phyloP scores from a whole-genome alignment of 2,329 filamentous ascomycete genomes.

The Neocucurbitaria cava region DNA sequence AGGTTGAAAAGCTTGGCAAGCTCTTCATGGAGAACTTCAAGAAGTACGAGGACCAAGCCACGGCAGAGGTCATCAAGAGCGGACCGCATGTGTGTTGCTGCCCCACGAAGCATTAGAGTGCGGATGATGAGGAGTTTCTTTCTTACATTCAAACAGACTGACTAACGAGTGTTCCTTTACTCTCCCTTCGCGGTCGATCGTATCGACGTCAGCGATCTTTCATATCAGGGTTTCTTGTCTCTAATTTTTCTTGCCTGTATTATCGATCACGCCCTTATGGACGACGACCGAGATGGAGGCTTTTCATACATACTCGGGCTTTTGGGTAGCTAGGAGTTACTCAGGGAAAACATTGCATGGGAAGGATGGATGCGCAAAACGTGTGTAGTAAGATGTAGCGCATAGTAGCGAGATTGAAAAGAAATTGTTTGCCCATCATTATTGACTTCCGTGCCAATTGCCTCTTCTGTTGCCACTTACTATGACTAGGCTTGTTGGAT shows the following conservation, averaged over 20 bases:
- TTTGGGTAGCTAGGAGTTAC: neutral
- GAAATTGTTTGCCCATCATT: neutral
- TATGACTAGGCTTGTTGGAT: neutral
- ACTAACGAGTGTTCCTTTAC: constrained; percentile 5
- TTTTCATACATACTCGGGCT: neutral
- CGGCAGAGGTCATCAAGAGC: constrained; percentile 54
- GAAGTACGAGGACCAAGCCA: constrained; percentile 86
- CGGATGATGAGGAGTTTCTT: neutral
- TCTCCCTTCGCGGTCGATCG: constrained; percentile 15
- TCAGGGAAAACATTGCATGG: neutral
- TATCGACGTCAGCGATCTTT: constrained; percentile 18
- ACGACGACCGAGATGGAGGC: neutral
- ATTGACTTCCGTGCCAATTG: neutral
- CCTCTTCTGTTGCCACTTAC: too few species aligned
- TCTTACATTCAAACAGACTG: constrained; percentile 18
- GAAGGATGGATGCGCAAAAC: neutral
- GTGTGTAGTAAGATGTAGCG: neutral
- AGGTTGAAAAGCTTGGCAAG: constrained; percentile 87
- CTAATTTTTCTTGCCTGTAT: constrained; percentile 1
- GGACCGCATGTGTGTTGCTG: constrained; percentile 53
- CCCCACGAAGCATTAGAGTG: constrained; percentile 23
- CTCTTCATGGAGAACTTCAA: constrained; percentile 98
- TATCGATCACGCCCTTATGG: neutral
- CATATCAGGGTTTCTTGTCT: neutral
- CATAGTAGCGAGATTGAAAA: neutral